Base-by-base conservation (phyloP, 352 stramenopile species). In the Phytophthora megakarya region DNA sequence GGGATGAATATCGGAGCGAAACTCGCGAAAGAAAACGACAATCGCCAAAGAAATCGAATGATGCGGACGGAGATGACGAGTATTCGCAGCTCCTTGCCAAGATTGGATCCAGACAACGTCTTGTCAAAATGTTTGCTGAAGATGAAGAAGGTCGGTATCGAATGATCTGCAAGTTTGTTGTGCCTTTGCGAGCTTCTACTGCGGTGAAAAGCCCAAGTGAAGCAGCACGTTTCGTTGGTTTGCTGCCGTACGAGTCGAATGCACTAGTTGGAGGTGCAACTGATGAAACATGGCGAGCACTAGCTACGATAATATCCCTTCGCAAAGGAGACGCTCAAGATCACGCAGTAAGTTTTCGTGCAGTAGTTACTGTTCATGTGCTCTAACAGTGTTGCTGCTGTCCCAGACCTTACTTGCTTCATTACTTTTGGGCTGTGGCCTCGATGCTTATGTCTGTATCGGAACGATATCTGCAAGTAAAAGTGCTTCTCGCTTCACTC, bases 361-460 rank as follows among this genome's bases (percentile, higher is more conserved):
- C 53, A 22, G 30, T 35, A 11, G 13, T 44, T 12, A n/a, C 3
- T 16, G 1, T 43, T n/a, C 10, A 16, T 23, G 1, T 55, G 8
- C 8, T 35, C 23, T 59, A 38, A 30, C 21, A 53, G 40, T 56
- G 0, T 30, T 19, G 35, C 32, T 25, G 10, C 30, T 13, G 3
- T 35, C 13, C 30, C 70, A 94, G 85, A 25, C 92, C 8, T 65
- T 97, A 26, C 76, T 97, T 10, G 87, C 84, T 15, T 97, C 88
- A 13, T 55, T 98, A 13, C 72, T 98, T 8, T 67, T 97, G 5
- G 90, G 92, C 16, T 98, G 91, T 59, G 91, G 91, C 0, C 66
- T 98, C 2, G 83, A 96, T 47, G 88, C 89, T 3, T 97, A 84
- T 65, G 84, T 97, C 12, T 92, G 83, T 44, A 87, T 97, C n/a